phyloP scores from a whole-genome alignment of 345 rosid genomes.

The Nephelium lappaceum region DNA sequence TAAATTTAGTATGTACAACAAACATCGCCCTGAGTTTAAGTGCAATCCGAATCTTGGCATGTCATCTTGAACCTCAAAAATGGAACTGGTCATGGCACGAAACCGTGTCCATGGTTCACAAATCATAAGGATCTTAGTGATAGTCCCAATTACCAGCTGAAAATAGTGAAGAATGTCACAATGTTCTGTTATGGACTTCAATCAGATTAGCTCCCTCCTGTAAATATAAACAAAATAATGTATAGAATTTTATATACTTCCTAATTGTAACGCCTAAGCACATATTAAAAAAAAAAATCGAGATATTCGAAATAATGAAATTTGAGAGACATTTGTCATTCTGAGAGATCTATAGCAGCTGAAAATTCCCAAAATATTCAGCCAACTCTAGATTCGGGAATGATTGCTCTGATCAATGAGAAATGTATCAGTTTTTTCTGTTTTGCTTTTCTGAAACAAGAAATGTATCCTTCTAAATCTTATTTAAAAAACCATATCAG shows the following conservation, averaged over 20 bases:
- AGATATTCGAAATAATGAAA: neutral
- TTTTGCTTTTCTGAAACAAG: too few species aligned
- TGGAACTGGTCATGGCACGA: neutral
- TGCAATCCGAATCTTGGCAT: neutral
- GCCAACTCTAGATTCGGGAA: neutral
- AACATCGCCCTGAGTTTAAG: neutral
- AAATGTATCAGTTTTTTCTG: neutral
- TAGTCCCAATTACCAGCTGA: constrained; percentile 1
- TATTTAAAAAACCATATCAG: neutral
- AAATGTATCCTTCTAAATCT: neutral
- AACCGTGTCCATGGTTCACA: constrained; percentile 19
- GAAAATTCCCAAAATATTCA: neutral
- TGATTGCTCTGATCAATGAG: neutral
- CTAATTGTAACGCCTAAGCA: neutral
- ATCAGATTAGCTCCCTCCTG: constrained; percentile 59
- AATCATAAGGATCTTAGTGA: constrained; percentile 17
- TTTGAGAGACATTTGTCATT: neutral
- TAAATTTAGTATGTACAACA: constrained; percentile 5
- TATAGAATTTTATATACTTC: neutral
- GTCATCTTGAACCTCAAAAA: constrained; percentile 5
- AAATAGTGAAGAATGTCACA: constrained; percentile 30
- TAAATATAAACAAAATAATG: constrained; percentile 13
- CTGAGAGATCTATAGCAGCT: neutral
- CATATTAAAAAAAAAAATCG: neutral
- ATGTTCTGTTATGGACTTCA: constrained; percentile 62